Base-by-base conservation (phyloP, 345 rosid species). In the Hibiscus tridactylites region DNA sequence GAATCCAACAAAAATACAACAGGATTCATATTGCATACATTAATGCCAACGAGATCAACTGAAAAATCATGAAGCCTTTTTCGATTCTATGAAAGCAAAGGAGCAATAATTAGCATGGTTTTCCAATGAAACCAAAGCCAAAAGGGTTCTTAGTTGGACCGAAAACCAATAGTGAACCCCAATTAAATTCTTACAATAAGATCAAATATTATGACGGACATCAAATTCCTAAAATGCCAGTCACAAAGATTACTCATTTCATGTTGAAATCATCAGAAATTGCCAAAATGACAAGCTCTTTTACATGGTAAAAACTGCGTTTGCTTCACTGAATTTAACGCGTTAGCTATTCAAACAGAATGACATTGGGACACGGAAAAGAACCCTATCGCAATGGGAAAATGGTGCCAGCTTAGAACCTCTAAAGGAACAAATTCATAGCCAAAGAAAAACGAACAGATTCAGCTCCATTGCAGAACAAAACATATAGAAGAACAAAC, bases 401-500 rank as follows among this genome's bases (percentile, higher is more conserved):
- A 15, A 16, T n/a, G 9, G 24, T 9, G 37, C 6, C 19, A n/a
- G 12, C 24, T 33, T 19, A 61, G 46, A 31, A 61, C 33, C 46
- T 61, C 11, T 33, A 0, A 56, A 56, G 28, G 15, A 4, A 17
- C 12, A 37, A 37, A 63, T 9, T 9, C 47, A 62, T 62, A 37
- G 24, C 28, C 46, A 9, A 63, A 63, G 47, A 53, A 61, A 29
- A 62, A 35, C 1, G 37, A n/a, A 63, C 49, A 16, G 11, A 63
- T 63, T 63, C 49, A 63, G 17, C 12, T 35, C 49, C 49, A 63
- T 17, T n/a, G 17, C 7, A 63, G 9, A 13, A 63, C 26, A 8
- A n/a, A 35, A 35, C 10, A 12, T 60, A 12, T 59, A 59, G 1
- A 60, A n/a, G 58, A 56, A 60, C 64, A 61, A 76, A 75, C 57